These are phyloP conservation scores for Trichoderma harzianum DNA, from an alignment of 2,329 filamentous ascomycete genomes.

Conservation along the genomic window DNA sequence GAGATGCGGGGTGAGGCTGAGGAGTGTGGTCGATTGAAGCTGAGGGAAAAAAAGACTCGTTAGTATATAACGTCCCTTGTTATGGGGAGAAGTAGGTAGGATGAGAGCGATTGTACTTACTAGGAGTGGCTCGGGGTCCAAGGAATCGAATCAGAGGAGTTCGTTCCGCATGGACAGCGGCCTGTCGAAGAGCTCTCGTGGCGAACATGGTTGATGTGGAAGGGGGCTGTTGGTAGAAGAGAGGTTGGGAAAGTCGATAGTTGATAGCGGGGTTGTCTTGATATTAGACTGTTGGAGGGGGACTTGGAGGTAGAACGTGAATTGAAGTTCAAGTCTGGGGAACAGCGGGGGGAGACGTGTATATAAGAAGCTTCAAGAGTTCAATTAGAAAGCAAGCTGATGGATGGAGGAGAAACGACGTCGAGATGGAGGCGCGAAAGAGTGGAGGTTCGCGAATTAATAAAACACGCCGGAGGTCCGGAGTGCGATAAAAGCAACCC, in stretches of 20 bases:
- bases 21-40: slow-evolving; percentile 70
- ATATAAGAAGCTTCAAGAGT: neutral
- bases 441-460: slow-evolving; percentile 15
- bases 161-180: slow-evolving; percentile 57
- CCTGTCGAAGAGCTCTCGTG: slow-evolving; percentile 56
- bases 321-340: neutral
- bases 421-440: neutral
- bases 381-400: neutral
- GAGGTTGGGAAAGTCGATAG: neutral
- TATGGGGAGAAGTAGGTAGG: neutral
- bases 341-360: neutral
- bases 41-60: slow-evolving; percentile 23
- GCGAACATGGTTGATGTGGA: slow-evolving; percentile 46
- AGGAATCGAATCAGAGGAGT: slow-evolving; percentile 61
- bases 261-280: neutral
- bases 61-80: slow-evolving; percentile 18
- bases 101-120: slow-evolving; percentile 32
- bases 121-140: slow-evolving; percentile 56
- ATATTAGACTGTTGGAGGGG: neutral
- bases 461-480: slow-evolving; percentile 14
- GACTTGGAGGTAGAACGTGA: neutral
- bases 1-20: slow-evolving; percentile 69
- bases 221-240: slow-evolving; percentile 3
- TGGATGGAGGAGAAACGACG: neutral
- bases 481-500: neutral